These are phyloP conservation scores for Fusarium incarnatum DNA, from an alignment of 2,329 filamentous ascomycete genomes.

Conservation along the genomic window DNA sequence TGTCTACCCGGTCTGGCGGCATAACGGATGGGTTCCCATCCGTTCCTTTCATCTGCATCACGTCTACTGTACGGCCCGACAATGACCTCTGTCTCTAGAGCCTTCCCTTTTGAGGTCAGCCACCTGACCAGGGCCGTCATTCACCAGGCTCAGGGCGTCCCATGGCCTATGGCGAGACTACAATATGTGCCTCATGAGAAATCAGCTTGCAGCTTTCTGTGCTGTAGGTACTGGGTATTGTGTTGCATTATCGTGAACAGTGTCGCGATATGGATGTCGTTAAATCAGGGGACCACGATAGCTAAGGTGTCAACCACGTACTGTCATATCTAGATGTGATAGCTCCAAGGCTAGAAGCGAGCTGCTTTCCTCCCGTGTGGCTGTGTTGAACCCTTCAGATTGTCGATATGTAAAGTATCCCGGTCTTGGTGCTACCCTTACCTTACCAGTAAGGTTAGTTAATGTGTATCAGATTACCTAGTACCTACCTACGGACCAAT, in stretches of 20 bases:
- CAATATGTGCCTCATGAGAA: neutral
- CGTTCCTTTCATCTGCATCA: constrained; percentile 41
- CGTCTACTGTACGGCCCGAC: constrained; percentile 32
- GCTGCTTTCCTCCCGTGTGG: constrained; percentile 32
- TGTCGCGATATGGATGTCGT: neutral
- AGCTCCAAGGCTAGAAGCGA: constrained; percentile 21
- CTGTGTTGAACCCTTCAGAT: constrained; percentile 32
- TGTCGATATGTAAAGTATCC: constrained; percentile 14
- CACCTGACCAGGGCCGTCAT: constrained; percentile 41
- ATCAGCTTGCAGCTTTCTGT: neutral
- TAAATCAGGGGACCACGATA: neutral
- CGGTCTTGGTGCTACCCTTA: constrained; percentile 16
- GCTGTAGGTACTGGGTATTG: neutral
- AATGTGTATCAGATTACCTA: constrained; percentile 1
- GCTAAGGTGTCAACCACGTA: neutral
- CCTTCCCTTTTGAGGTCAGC: constrained; percentile 43
- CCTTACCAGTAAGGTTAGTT: neutral
- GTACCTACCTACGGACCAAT: constrained; percentile 8
- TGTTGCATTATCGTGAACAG: constrained; percentile 1
- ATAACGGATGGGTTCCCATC: constrained; percentile 37
- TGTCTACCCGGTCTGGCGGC: constrained; percentile 28
- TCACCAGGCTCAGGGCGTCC: constrained; percentile 27
- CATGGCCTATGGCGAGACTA: constrained; percentile 37
- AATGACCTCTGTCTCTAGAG: constrained; percentile 35
- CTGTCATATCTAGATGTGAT: constrained; percentile 14